Evolutionary conservation across 495 filamentous ascomycete genomes (phyloP).

Genomic region (Parachaetomium inaequale): DNA sequence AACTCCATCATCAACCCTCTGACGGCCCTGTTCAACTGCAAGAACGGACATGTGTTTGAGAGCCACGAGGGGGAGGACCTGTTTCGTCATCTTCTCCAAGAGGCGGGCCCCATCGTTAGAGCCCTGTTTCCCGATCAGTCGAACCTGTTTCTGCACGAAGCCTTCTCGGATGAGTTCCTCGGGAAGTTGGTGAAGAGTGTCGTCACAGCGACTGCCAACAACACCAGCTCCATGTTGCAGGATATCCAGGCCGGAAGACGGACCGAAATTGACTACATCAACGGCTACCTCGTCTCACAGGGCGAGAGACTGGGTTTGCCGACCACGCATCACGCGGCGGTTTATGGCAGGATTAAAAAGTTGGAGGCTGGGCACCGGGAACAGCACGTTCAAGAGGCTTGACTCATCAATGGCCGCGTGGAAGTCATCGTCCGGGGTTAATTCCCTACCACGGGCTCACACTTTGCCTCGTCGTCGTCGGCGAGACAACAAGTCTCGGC

Average conservation of each 20-base stretch:
- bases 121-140: slow-evolving; percentile 33
- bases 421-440: no score
- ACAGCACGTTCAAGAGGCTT: neutral
- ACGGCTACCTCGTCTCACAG: slow-evolving; percentile 67
- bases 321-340: neutral
- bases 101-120: slow-evolving; percentile 59
- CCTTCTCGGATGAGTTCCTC: slow-evolving; percentile 27
- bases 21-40: slow-evolving; percentile 65
- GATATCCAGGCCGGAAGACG: slow-evolving; percentile 56
- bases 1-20: slow-evolving; percentile 80
- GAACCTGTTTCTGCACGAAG: slow-evolving; percentile 41
- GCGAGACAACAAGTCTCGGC: slow-evolving; percentile 11
- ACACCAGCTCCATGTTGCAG: slow-evolving; percentile 77
- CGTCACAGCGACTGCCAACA: slow-evolving; percentile 58
- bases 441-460: neutral
- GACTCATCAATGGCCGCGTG: no score
- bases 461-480: neutral
- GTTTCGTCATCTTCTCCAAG: slow-evolving; percentile 55
- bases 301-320: slow-evolving; percentile 28
- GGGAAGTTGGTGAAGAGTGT: slow-evolving; percentile 36
- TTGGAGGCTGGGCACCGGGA: neutral
- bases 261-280: slow-evolving; percentile 77
- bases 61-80: slow-evolving; percentile 54
- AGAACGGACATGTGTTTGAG: slow-evolving; percentile 69
- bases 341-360: neutral